Conservation (phyloP, 164 flowering plant genomes). For the Nelumbo lutea region DNA sequence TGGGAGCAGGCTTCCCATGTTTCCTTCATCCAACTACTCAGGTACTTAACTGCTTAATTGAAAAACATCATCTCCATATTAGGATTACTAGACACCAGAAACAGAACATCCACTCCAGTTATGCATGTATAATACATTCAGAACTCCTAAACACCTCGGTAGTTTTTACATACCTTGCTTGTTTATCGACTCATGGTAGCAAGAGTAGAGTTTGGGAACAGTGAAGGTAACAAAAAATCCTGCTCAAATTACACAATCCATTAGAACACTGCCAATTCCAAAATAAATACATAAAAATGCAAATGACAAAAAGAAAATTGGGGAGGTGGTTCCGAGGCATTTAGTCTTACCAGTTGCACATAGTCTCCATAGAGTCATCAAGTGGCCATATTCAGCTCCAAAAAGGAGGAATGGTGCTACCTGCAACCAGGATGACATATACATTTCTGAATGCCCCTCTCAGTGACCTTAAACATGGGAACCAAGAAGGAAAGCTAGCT, state of each 20-base stretch:
- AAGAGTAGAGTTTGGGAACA: constrained; percentile 66
- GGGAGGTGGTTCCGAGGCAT: background rate
- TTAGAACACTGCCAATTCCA: background rate
- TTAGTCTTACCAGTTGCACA: constrained; percentile 54
- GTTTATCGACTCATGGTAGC: constrained; percentile 46
- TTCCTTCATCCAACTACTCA: too few relatives aligned
- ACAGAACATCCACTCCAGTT: too few relatives aligned
- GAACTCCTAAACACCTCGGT: background rate
- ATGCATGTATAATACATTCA: too few relatives aligned
- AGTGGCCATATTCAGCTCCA: constrained; percentile 92
- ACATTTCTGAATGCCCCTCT: background rate
- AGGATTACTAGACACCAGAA: background rate
- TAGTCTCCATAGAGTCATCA: constrained; percentile 70
- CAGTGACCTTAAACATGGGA: constrained; percentile 5
- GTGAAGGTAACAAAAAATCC: constrained; percentile 79
- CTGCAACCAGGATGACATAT: constrained; percentile 28
- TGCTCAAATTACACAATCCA: constrained; percentile 29
- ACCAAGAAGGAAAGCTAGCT: background rate
- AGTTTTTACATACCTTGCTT: constrained; percentile 45
- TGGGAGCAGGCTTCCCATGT: too few relatives aligned
- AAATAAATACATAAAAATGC: background rate
- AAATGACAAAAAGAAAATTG: background rate
- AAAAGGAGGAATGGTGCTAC: constrained; percentile 67
- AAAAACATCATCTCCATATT: constrained; percentile 2
- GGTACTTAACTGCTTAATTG: too few relatives aligned